Evolutionary conservation across 768 basidiomycete species (phyloP).

Genomic region (Hygrocybe coccinea): DNA sequence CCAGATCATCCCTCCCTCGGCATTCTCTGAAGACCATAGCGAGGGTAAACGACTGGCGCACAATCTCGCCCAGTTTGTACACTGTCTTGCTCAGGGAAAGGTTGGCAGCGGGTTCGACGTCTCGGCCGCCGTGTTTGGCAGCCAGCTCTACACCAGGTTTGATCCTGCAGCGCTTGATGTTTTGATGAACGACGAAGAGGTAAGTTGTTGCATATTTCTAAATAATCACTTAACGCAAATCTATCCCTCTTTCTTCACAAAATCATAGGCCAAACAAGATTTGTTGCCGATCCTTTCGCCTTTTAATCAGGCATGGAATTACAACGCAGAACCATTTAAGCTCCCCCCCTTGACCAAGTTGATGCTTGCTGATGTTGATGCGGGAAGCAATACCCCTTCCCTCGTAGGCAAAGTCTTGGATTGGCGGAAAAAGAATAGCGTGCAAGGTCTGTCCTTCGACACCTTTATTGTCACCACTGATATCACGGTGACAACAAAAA

Average conservation of each 20-base stretch:
- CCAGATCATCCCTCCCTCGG: slow-evolving; percentile 48
- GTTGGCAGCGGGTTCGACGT: slow-evolving; percentile 98
- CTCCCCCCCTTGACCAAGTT: slow-evolving; percentile 82
- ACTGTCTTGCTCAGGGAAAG: slow-evolving; percentile 96
- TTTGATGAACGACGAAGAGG: slow-evolving; percentile 55
- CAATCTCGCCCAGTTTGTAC: slow-evolving; percentile 90
- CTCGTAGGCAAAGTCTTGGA: slow-evolving; percentile 86
- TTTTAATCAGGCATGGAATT: slow-evolving; percentile 70
- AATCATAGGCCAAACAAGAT: slow-evolving; percentile 8
- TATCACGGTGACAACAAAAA: slow-evolving; percentile 22
- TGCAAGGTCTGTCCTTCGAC: slow-evolving; percentile 40
- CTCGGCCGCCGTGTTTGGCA: slow-evolving; percentile 88
- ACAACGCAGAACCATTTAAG: slow-evolving; percentile 59
- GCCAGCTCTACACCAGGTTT: slow-evolving; percentile 89
- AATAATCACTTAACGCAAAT: slow-evolving; percentile 1
- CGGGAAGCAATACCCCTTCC: slow-evolving; percentile 92
- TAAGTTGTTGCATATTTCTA: slow-evolving; percentile 17
- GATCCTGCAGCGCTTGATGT: slow-evolving; percentile 62
- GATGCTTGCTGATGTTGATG: slow-evolving; percentile 92
- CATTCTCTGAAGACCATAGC: slow-evolving; percentile 41
- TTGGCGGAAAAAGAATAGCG: slow-evolving; percentile 70
- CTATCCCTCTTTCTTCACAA: neutral
- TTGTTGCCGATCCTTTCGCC: slow-evolving; percentile 56
- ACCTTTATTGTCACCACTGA: neutral
- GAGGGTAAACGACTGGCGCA: slow-evolving; percentile 66